Conservation (phyloP, 768 basidiomycete genomes). For the Trametes cinnabarina region DNA sequence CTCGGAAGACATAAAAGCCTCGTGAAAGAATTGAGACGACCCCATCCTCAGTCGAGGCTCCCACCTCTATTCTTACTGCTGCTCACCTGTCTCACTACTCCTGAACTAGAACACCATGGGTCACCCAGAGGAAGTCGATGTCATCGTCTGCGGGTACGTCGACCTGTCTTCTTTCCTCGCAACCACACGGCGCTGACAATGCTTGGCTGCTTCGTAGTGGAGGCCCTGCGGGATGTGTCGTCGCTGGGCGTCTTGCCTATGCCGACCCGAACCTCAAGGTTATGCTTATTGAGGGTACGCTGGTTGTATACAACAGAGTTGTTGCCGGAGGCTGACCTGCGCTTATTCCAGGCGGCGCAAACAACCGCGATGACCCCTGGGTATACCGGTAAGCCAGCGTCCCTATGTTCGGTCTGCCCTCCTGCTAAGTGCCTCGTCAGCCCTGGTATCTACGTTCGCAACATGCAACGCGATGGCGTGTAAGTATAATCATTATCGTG, state of each 20-base stretch:
- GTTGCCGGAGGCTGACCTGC: neutral
- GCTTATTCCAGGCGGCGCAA: slow-evolving; percentile 49
- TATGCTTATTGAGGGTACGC: slow-evolving; percentile 69
- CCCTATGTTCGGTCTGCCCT: neutral
- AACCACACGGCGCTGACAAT: neutral
- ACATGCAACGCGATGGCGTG: slow-evolving; percentile 72
- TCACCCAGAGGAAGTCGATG: slow-evolving; percentile 70
- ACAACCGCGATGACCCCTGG: slow-evolving; percentile 74
- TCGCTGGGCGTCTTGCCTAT: slow-evolving; percentile 66
- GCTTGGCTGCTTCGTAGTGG: slow-evolving; percentile 34
- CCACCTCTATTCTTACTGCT: slow-evolving; percentile 19
- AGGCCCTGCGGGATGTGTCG: slow-evolving; percentile 69
- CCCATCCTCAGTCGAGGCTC: slow-evolving; percentile 19
- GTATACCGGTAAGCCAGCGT: slow-evolving; percentile 50
- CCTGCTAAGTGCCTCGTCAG: slow-evolving; percentile 26
- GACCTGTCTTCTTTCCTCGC: slow-evolving; percentile 1
- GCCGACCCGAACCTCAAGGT: slow-evolving; percentile 73
- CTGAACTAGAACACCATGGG: slow-evolving; percentile 29
- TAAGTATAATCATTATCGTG: slow-evolving; percentile 31
- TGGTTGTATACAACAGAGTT: neutral
- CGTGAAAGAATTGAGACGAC: slow-evolving; percentile 11
- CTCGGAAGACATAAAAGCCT: slow-evolving; percentile 17
- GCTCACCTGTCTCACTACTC: slow-evolving; percentile 17
- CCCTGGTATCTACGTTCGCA: slow-evolving; percentile 66
- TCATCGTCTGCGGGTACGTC: slow-evolving; percentile 60